Evolutionary conservation across 2,329 filamentous ascomycete genomes (phyloP).

Genomic region (Colletotrichum destructivum): DNA sequence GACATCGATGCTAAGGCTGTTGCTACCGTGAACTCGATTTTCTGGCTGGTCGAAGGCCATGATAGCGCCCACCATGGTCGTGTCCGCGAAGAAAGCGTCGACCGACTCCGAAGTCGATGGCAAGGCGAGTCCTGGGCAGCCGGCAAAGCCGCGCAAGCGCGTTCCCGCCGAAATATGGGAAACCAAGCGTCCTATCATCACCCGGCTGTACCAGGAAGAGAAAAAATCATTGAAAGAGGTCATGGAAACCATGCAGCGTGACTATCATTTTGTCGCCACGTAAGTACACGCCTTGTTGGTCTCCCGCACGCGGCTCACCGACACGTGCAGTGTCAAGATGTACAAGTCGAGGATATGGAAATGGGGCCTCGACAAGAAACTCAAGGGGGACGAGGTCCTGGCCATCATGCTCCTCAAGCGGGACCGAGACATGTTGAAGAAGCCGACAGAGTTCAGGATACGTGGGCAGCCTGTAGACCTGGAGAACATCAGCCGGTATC

Average conservation of each 20-base stretch:
- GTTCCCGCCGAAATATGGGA: constrained; percentile 54
- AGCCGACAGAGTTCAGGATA: constrained; percentile 54
- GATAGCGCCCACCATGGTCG: constrained; percentile 17
- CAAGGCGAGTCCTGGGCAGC: constrained; percentile 44
- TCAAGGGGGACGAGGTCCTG: constrained; percentile 58
- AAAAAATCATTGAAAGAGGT: constrained; percentile 59
- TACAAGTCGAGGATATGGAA: constrained; percentile 60
- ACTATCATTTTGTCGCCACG: constrained; percentile 58
- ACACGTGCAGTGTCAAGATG: constrained; percentile 55
- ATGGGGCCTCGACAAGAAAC: constrained; percentile 60
- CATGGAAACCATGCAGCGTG: constrained; percentile 56
- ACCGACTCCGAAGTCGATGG: constrained; percentile 50
- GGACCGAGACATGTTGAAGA: constrained; percentile 54
- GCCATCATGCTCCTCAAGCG: constrained; percentile 55
- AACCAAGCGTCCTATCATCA: constrained; percentile 54
- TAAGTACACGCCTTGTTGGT: constrained; percentile 45
- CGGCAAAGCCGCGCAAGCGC: constrained; percentile 46
- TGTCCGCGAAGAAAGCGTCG: constrained; percentile 43
- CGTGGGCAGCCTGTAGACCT: constrained; percentile 56
- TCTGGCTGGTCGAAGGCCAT: constrained; percentile 7
- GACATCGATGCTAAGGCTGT: neutral
- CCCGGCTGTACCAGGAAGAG: constrained; percentile 57
- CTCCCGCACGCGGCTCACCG: constrained; percentile 9
- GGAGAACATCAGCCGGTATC: constrained; percentile 58
- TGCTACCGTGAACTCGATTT: neutral